A percentile compares a stretch with the other conserved stretches of the same genome.
These are phyloP conservation scores for Scedosporium apiospermum DNA, from an alignment of 2,329 filamentous ascomycete genomes.

Conservation along the genomic window DNA sequence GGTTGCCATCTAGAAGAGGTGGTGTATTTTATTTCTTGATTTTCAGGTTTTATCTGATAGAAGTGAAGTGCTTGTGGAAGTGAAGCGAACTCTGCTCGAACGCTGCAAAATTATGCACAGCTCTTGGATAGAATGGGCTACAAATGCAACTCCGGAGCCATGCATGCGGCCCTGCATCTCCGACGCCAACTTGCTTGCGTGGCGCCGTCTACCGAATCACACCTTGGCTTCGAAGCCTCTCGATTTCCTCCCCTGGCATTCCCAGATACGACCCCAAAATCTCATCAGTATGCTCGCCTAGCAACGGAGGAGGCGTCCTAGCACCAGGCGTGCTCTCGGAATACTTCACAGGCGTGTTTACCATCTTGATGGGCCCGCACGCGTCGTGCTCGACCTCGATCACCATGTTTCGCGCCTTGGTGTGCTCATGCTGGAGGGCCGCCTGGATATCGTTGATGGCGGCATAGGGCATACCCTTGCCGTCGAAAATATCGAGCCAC, in stretches of 20 bases:
- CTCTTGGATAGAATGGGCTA: neutral
- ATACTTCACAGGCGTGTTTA: slow-evolving; percentile 93
- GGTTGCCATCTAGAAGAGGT: too few relatives aligned
- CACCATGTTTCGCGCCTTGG: slow-evolving; percentile 80
- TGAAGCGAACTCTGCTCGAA: too few relatives aligned
- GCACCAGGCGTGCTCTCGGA: slow-evolving; percentile 72
- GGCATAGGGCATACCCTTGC: slow-evolving; percentile 84
- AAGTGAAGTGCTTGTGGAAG: too few relatives aligned
- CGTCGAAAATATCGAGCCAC: slow-evolving; percentile 81
- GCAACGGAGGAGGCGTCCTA: slow-evolving; percentile 67
- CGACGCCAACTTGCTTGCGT: neutral
- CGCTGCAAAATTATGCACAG: too few relatives aligned
- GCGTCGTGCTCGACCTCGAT: slow-evolving; percentile 72
- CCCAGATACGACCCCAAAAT: slow-evolving; percentile 57
- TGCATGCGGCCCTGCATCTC: neutral
- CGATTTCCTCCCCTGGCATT: slow-evolving; percentile 48
- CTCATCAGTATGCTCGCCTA: slow-evolving; percentile 82
- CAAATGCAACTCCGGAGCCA: neutral
- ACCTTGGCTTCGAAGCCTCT: slow-evolving; percentile 52
- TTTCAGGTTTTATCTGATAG: too few relatives aligned
- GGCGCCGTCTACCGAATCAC: slow-evolving; percentile 42
- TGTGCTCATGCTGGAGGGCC: slow-evolving; percentile 77
- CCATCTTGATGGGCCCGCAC: slow-evolving; percentile 79
- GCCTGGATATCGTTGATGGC: slow-evolving; percentile 88
- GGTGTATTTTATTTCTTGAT: too few relatives aligned